Evolutionary conservation across 108 stramenopile species (phyloP).

Genomic region (Discostella stelligeroides): DNA sequence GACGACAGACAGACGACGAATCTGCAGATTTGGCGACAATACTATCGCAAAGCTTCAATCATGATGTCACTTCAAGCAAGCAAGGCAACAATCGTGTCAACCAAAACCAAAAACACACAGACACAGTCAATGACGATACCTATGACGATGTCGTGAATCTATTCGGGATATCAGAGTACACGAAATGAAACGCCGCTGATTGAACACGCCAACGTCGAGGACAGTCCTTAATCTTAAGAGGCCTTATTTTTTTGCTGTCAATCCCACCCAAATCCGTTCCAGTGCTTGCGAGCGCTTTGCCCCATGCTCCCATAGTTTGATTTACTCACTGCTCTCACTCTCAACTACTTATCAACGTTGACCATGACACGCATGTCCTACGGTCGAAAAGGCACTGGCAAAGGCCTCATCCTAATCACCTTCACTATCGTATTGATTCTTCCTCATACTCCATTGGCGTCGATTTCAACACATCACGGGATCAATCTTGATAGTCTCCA

Average conservation of each 20-base stretch:
- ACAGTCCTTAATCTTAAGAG: neutral
- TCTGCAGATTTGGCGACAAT: too few species aligned
- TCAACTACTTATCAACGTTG: neutral
- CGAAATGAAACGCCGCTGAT: neutral
- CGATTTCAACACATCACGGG: conserved; percentile 43
- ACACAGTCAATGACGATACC: too few species aligned
- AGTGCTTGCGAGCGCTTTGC: neutral
- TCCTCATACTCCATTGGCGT: conserved; percentile 21
- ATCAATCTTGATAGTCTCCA: conserved; percentile 34
- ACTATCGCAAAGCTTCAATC: too few species aligned
- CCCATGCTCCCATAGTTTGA: neutral
- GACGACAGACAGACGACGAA: too few species aligned
- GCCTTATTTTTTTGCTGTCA: neutral
- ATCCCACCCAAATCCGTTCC: neutral
- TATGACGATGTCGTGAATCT: neutral
- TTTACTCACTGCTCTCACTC: neutral
- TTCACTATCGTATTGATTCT: neutral
- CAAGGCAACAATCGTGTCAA: too few species aligned
- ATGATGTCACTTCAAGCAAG: too few species aligned
- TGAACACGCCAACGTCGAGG: neutral
- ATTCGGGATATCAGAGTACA: neutral
- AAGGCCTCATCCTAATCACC: conserved; percentile 1
- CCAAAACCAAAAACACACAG: too few species aligned
- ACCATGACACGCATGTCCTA: neutral
- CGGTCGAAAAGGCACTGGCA: neutral